A percentile compares a stretch with the other conserved stretches of the same genome.
phyloP scores from a whole-genome alignment of 2,329 filamentous ascomycete genomes.

The Botrytis squamosa region DNA sequence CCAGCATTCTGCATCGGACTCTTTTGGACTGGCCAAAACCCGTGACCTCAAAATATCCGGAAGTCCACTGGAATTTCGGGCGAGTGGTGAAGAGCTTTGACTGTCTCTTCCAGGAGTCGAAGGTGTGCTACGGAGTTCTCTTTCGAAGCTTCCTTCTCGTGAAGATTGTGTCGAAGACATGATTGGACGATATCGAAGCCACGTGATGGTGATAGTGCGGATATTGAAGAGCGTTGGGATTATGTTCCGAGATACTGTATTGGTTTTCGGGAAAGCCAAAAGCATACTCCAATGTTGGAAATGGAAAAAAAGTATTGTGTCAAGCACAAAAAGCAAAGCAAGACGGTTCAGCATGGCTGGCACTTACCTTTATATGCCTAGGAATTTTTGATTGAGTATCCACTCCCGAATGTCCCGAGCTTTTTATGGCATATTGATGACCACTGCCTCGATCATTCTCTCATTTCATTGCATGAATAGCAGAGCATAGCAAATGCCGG shows the following conservation, averaged over 20 bases:
- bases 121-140: slow-evolving; percentile 23
- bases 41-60: slow-evolving; percentile 20
- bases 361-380: slow-evolving; percentile 3
- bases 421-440: slow-evolving; percentile 16
- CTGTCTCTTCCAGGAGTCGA: slow-evolving; percentile 18
- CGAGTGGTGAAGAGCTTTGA: slow-evolving; percentile 22
- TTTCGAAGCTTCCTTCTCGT: slow-evolving; percentile 21
- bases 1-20: slow-evolving; percentile 35
- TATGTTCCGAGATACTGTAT: neutral
- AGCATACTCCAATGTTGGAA: slow-evolving; percentile 8
- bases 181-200: slow-evolving; percentile 1
- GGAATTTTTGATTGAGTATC: slow-evolving; percentile 18
- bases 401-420: slow-evolving; percentile 21
- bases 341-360: neutral
- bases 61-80: slow-evolving; percentile 15
- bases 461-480: slow-evolving; percentile 15
- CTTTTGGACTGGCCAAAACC: slow-evolving; percentile 18
- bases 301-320: neutral
- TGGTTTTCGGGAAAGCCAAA: slow-evolving; percentile 7
- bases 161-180: slow-evolving; percentile 18
- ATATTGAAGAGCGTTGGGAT: neutral
- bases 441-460: slow-evolving; percentile 5
- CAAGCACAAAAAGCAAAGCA: neutral
- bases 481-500: slow-evolving; percentile 13
- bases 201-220: slow-evolving; percentile 6